Conservation (phyloP, 2,329 filamentous ascomycete species). For the Alternaria arbusti region DNA sequence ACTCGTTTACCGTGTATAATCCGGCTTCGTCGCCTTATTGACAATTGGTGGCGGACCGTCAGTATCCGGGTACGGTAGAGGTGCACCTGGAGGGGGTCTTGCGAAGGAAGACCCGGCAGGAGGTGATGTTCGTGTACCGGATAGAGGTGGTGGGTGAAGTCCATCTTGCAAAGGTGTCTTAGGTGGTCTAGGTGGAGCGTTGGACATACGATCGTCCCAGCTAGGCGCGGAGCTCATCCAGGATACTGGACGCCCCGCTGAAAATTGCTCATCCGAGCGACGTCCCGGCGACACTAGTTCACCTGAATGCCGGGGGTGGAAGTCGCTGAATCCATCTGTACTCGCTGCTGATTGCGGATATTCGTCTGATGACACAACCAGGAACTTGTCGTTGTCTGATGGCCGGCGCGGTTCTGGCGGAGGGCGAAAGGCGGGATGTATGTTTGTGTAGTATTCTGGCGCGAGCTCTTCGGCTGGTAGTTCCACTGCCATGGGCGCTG, state of each 20-base stretch:
- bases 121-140: slow-evolving; percentile 34
- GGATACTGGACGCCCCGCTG: slow-evolving; percentile 24
- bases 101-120: slow-evolving; percentile 31
- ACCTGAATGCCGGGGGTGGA: slow-evolving; percentile 53
- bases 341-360: slow-evolving; percentile 53
- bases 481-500: slow-evolving; percentile 61
- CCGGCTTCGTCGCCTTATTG: slow-evolving; percentile 86
- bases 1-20: slow-evolving; percentile 52
- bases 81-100: slow-evolving; percentile 42
- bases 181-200: slow-evolving; percentile 48
- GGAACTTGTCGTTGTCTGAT: slow-evolving; percentile 57
- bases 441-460: slow-evolving; percentile 40
- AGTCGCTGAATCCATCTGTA: slow-evolving; percentile 48
- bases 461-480: slow-evolving; percentile 63
- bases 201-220: slow-evolving; percentile 28
- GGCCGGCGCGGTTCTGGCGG: slow-evolving; percentile 42
- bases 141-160: slow-evolving; percentile 16
- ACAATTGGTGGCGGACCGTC: slow-evolving; percentile 83
- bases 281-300: slow-evolving; percentile 68
- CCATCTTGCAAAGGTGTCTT: slow-evolving; percentile 49
- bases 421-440: slow-evolving; percentile 32
- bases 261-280: slow-evolving; percentile 41
- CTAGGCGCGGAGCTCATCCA: slow-evolving; percentile 38
- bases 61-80: slow-evolving; percentile 79
- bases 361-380: slow-evolving; percentile 63